Conservation (phyloP, 2,329 filamentous ascomycete species). For the Venturia nashicola region DNA sequence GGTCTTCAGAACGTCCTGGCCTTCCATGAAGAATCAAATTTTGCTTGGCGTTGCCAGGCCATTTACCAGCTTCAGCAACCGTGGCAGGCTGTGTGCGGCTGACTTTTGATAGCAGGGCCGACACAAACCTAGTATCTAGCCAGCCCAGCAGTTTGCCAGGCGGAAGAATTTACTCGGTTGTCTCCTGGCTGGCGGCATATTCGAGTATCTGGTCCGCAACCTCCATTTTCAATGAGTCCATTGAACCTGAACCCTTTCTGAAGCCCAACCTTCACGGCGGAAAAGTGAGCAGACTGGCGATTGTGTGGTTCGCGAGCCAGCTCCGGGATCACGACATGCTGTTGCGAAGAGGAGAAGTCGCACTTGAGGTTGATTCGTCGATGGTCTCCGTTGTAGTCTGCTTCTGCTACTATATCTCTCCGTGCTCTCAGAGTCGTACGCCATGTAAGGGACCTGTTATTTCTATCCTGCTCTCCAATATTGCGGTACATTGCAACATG, state of each 20-base stretch:
- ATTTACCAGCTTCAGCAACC: not conserved
- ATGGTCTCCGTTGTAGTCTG: no score
- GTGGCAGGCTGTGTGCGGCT: not conserved
- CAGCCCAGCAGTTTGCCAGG: not conserved
- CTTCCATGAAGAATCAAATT: not conserved
- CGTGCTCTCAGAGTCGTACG: no score
- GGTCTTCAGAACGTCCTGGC: not conserved
- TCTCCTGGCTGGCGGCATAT: not conserved
- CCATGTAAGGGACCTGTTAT: no score
- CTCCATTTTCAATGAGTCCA: not conserved
- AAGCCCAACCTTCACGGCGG: not conserved
- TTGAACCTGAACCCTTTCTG: not conserved
- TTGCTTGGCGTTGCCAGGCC: not conserved
- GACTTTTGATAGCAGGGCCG: not conserved
- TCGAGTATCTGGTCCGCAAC: not conserved
- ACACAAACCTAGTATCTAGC: not conserved
- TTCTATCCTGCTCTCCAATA: no score
- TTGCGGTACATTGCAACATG: no score
- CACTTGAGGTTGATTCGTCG: not conserved
- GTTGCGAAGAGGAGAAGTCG: not conserved
- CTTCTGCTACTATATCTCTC: no score
- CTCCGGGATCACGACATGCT: not conserved
- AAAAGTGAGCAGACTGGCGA: not conserved
- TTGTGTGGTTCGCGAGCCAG: not conserved
- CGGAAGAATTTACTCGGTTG: not conserved